Percentiles rank a stretch among this genome's conserved stretches.
phyloP scores from a whole-genome alignment of 2,329 filamentous ascomycete genomes.

The Diaporthe humulicola region DNA sequence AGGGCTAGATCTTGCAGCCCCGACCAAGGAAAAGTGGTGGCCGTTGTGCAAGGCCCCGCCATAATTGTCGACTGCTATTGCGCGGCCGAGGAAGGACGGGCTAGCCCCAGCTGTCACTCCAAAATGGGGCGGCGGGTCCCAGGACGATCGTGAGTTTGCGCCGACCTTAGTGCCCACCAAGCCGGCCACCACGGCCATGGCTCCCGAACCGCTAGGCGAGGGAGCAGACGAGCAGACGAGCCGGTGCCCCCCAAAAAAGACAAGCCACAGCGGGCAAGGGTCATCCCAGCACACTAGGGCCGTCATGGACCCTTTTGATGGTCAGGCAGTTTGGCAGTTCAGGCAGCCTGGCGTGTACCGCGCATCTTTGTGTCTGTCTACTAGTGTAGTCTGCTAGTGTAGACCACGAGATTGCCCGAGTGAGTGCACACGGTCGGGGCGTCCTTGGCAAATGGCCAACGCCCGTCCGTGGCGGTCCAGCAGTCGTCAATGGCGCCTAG shows the following conservation, averaged over 20 bases:
- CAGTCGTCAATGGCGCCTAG: constrained; percentile 10
- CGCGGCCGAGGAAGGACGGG: not conserved
- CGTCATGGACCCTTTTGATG: not conserved
- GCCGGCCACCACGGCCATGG: constrained; percentile 14
- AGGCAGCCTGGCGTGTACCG: not conserved
- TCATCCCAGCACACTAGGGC: not conserved
- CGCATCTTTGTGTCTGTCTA: not conserved
- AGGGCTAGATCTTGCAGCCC: too few species aligned
- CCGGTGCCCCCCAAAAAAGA: too few species aligned
- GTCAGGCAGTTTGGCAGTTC: too few species aligned
- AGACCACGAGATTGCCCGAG: not conserved
- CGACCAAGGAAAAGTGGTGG: not conserved
- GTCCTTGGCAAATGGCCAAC: not conserved
- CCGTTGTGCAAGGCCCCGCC: constrained; percentile 19
- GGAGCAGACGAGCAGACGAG: constrained; percentile 13
- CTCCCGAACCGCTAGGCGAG: constrained; percentile 17
- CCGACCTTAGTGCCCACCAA: constrained; percentile 14
- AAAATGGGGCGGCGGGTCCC: not conserved
- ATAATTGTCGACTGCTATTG: not conserved
- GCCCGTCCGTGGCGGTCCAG: constrained; percentile 1
- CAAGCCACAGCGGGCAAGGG: not conserved
- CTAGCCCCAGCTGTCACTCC: constrained; percentile 15
- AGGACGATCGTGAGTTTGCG: constrained; percentile 6
- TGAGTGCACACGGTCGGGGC: not conserved
- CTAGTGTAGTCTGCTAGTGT: too few species aligned